phyloP scores from a whole-genome alignment of 352 stramenopile genomes.

The Phytophthora meadii region DNA sequence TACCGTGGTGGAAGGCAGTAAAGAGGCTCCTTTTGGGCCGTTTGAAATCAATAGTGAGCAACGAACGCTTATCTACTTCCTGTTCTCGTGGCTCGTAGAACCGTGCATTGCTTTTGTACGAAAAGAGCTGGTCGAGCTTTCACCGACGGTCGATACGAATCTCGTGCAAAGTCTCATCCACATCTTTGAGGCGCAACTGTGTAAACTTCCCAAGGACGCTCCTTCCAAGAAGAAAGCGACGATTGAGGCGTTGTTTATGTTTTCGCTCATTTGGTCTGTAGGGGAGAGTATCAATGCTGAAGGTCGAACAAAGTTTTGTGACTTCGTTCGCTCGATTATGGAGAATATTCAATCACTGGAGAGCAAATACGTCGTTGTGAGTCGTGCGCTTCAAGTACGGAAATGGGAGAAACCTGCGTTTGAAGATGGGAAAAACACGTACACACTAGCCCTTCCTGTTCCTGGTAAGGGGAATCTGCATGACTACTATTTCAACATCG shows the following conservation, averaged over 20 bases:
- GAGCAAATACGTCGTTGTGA: conserved; percentile 78
- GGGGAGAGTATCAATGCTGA: conserved; percentile 83
- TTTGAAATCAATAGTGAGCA: conserved; percentile 86
- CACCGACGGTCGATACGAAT: conserved; percentile 91
- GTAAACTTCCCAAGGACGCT: conserved; percentile 75
- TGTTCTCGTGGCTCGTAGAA: conserved; percentile 91
- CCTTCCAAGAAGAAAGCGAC: conserved; percentile 66
- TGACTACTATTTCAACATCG: conserved; percentile 89
- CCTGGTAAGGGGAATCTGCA: conserved; percentile 82
- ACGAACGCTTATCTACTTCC: conserved; percentile 66
- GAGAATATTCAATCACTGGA: conserved; percentile 77
- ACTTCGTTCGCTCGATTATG: conserved; percentile 83
- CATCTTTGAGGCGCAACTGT: conserved; percentile 82
- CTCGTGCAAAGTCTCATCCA: conserved; percentile 90
- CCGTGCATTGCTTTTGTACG: conserved; percentile 90
- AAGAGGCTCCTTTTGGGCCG: conserved; percentile 37
- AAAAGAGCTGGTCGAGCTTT: conserved; percentile 88
- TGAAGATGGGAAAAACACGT: conserved; percentile 67
- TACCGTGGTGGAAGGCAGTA: conserved; percentile 39
- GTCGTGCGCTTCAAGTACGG: conserved; percentile 79
- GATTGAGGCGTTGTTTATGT: conserved; percentile 90
- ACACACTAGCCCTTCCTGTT: conserved; percentile 55
- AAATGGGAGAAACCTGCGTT: conserved; percentile 82
- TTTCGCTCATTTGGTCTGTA: conserved; percentile 92
- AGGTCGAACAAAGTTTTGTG: conserved; percentile 74